Conservation (phyloP, 1,139 yeast genomes). For the Yamadazyma kanchanaburiensis region DNA sequence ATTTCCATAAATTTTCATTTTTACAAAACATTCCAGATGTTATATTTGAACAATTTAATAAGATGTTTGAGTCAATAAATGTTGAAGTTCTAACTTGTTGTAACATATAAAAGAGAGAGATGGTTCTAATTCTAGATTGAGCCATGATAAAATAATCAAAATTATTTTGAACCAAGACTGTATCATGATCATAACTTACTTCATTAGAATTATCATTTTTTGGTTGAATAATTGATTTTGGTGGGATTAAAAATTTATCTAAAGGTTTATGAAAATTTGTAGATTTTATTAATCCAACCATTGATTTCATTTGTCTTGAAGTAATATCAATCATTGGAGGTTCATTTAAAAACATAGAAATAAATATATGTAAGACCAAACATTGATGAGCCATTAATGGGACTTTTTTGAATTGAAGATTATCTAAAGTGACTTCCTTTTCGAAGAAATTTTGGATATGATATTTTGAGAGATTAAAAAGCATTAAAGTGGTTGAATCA, state of each 20-base stretch:
- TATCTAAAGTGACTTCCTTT: constrained; percentile 43
- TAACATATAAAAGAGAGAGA: constrained; percentile 73
- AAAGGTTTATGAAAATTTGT: constrained; percentile 73
- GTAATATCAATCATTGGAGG: constrained; percentile 69
- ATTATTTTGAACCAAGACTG: constrained; percentile 31
- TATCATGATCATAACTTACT: constrained; percentile 19
- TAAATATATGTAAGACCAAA: constrained; percentile 72
- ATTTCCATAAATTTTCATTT: constrained; percentile 67
- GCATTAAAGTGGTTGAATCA: constrained; percentile 67
- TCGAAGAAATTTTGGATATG: constrained; percentile 78
- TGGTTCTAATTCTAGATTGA: constrained; percentile 82
- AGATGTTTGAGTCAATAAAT: constrained; percentile 59
- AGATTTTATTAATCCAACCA: constrained; percentile 74
- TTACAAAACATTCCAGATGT: constrained; percentile 75
- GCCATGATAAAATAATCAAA: constrained; percentile 76
- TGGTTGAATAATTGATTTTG: constrained; percentile 23
- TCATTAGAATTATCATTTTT: constrained; percentile 1
- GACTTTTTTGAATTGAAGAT: constrained; percentile 55
- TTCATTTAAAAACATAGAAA: constrained; percentile 81
- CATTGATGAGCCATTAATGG: constrained; percentile 91
- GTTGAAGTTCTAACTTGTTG: constrained; percentile 64
- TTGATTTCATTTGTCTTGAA: constrained; percentile 69
- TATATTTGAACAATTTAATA: constrained; percentile 55
- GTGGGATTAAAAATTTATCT: constrained; percentile 61
- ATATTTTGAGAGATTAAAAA: constrained; percentile 76